A percentile compares a stretch with the other conserved stretches of the same genome.
phyloP scores from a whole-genome alignment of 257 asterid species.

The Primulina tabacum region DNA sequence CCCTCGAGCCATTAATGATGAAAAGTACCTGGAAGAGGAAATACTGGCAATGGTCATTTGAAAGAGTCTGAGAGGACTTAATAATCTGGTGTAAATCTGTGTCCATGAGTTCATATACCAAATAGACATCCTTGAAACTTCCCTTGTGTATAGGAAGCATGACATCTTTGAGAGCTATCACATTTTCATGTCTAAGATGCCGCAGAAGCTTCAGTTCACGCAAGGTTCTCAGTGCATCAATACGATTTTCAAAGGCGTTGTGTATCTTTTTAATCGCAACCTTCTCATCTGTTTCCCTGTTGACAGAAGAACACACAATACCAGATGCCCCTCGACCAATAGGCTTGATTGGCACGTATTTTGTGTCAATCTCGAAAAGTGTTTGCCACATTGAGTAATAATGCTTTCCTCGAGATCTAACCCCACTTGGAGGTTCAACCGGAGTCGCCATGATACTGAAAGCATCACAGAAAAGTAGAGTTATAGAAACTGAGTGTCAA shows the following conservation, averaged over 20 bases:
- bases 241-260: conserved; percentile 58
- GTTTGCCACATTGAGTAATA: conserved; percentile 67
- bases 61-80: conserved; percentile 53
- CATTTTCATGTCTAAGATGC: conserved; percentile 64
- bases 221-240: conserved; percentile 60
- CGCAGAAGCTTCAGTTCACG: conserved; percentile 65
- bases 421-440: conserved; percentile 66
- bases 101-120: conserved; percentile 70
- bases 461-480: conserved; percentile 16
- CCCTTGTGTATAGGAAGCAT: conserved; percentile 58
- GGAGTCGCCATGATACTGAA: conserved; percentile 60
- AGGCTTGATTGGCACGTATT: conserved; percentile 66
- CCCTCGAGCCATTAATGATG: conserved; percentile 5
- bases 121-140: conserved; percentile 58
- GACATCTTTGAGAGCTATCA: conserved; percentile 58
- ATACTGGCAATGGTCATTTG: conserved; percentile 67
- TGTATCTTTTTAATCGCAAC: conserved; percentile 66
- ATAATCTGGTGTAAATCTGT: conserved; percentile 65
- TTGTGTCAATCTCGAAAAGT: conserved; percentile 57
- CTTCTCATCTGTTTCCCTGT: conserved; percentile 56
- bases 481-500: background rate
- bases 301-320: conserved; percentile 61
- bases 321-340: conserved; percentile 75
- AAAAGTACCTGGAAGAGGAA: conserved; percentile 58
- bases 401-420: conserved; percentile 49